Evolutionary conservation across 2,329 filamentous ascomycete genomes (phyloP), one percentile per base, ranked within the genome.

Genomic region (Fusarium albosuccineum): DNA sequence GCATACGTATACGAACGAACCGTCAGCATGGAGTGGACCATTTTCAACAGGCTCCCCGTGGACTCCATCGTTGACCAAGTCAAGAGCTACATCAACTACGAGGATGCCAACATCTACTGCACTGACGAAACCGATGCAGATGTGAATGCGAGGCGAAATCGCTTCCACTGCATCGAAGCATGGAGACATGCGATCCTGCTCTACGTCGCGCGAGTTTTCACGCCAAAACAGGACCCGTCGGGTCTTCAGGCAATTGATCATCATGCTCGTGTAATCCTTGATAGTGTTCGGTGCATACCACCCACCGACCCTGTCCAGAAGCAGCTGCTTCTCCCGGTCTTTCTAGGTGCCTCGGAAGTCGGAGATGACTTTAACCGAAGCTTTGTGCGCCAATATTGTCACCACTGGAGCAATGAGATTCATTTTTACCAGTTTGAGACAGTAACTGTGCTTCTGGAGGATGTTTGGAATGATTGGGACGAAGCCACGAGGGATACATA

Each of bases 111-210:
- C 33, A 7, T 41, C 11, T 14, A 34, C 26, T 26, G 13, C 13
- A 16, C 26, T 17, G 42, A 9, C 5, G 42, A 41, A 16, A 5
- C 10, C 5, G 22, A 14, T 22, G 16, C 8, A 9, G 44, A 49
- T 17, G 42, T 46, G 8, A 57, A 57, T 29, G 44, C 42, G 26
- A 49, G 42, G n/a, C 33, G 53, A 17, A 49, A 57, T 41, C 53
- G 53, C 7, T 57, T 40, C 34, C 53, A 57, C 33, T 57, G 53
- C 36, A 57, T 57, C 42, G 53, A 57, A 27, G 53, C 53, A 7
- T 57, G 53, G 53, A 57, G 42, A 41, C 53, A 57, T 17, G 53
- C 44, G 11, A 57, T 57, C 11, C 16, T 48, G 26, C 53, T 57
- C 36, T 57, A 49, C 36, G 27, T 49, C 34, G 33, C 44, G n/a